Evolutionary conservation across 495 filamentous ascomycete species (phyloP).

Genomic region (Penicillium canariense): DNA sequence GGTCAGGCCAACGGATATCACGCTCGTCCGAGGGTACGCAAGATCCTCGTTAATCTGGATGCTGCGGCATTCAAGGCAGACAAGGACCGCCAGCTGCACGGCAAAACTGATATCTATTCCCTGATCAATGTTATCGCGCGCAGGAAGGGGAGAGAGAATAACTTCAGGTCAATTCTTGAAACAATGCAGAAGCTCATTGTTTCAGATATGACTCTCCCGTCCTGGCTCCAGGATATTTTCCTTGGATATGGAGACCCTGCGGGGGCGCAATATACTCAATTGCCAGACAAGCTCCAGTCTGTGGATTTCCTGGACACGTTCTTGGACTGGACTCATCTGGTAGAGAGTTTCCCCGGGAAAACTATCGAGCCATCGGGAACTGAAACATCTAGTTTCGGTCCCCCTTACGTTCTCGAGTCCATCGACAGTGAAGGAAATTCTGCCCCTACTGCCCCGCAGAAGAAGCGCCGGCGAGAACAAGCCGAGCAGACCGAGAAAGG

Average conservation of each 20-base stretch:
- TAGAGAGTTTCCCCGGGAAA: conserved; percentile 82
- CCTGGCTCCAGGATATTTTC: conserved; percentile 96
- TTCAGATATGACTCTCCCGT: conserved; percentile 79
- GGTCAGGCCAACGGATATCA: conserved; percentile 52
- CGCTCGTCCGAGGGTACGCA: conserved; percentile 56
- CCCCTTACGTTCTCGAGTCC: conserved; percentile 80
- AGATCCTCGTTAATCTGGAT: conserved; percentile 80
- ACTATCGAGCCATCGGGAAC: conserved; percentile 73
- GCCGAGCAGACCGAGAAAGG: conserved; percentile 58
- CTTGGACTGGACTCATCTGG: conserved; percentile 89
- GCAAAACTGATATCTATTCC: conserved; percentile 77
- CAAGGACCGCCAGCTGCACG: conserved; percentile 57
- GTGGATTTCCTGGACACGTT: conserved; percentile 95
- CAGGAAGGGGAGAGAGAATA: conserved; percentile 87
- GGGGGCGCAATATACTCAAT: conserved; percentile 77
- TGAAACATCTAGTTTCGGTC: conserved; percentile 70
- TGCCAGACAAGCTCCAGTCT: conserved; percentile 71
- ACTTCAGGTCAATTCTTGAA: conserved; percentile 91
- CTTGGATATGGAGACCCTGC: conserved; percentile 92
- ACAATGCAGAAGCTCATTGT: conserved; percentile 85
- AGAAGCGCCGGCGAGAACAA: conserved; percentile 79
- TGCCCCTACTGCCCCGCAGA: conserved; percentile 56
- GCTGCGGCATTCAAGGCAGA: conserved; percentile 75
- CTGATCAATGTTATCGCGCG: conserved; percentile 83
- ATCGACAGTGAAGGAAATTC: conserved; percentile 47